Conservation (phyloP, 257 asterid genomes). For the Henckelia pumila region DNA sequence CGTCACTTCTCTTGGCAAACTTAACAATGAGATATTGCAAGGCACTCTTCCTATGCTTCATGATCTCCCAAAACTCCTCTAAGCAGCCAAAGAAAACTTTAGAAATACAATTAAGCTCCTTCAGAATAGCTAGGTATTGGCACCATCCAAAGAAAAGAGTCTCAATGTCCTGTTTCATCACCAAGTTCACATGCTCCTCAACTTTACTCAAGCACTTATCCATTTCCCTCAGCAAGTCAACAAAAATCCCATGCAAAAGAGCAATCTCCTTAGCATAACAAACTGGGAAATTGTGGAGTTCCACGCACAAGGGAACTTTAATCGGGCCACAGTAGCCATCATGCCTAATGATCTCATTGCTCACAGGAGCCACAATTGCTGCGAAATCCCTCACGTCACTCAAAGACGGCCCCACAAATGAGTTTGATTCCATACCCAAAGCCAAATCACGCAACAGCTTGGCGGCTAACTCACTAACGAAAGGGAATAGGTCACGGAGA, state of each 20-base stretch:
- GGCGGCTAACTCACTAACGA: constrained; percentile 55
- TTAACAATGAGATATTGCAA: constrained; percentile 57
- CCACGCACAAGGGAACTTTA: constrained; percentile 36
- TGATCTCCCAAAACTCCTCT: constrained; percentile 57
- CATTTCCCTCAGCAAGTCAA: constrained; percentile 50
- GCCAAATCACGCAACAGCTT: constrained; percentile 44
- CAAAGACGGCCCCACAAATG: constrained; percentile 32
- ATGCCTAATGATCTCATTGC: constrained; percentile 32
- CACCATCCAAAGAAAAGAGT: constrained; percentile 41
- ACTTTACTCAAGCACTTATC: constrained; percentile 51
- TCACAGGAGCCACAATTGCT: constrained; percentile 42
- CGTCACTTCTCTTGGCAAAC: constrained; percentile 69
- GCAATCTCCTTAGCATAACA: constrained; percentile 40
- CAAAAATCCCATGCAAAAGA: constrained; percentile 37
- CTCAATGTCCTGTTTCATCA: constrained; percentile 36
- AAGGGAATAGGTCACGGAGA: constrained; percentile 56
- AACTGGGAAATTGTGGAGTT: constrained; percentile 26
- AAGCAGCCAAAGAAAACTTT: constrained; percentile 53
- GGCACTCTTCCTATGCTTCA: constrained; percentile 58
- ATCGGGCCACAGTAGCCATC: constrained; percentile 33
- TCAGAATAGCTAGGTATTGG: constrained; percentile 65
- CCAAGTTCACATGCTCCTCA: constrained; percentile 42
- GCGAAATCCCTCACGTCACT: constrained; percentile 57
- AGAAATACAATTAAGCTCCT: constrained; percentile 61
- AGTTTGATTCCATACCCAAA: constrained; percentile 28